Conservation (phyloP, 306 rosid species). For the Begonia loranthoides region DNA sequence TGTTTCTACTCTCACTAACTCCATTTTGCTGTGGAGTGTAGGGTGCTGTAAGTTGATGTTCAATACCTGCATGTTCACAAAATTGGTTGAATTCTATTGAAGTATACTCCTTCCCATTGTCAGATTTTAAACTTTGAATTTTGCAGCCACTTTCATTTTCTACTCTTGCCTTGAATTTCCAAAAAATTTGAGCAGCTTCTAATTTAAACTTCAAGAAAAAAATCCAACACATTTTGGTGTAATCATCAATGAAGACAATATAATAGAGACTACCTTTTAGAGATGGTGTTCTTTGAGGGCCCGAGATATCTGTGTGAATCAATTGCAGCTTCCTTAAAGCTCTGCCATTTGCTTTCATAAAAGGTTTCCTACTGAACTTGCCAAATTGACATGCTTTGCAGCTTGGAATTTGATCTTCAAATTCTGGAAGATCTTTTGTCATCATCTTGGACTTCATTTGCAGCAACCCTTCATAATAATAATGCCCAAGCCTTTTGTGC, state of each 20-base stretch:
- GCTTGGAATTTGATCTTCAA: neutral
- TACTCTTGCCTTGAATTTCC: neutral
- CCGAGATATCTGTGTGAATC: constrained; percentile 1
- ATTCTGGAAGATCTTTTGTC: neutral
- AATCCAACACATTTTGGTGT: neutral
- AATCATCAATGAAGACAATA: constrained; percentile 2
- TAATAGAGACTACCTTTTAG: neutral
- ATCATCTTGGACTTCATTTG: neutral
- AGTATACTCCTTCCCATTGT: neutral
- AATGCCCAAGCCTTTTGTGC: constrained; percentile 1
- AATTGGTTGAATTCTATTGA: neutral
- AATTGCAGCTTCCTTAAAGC: neutral
- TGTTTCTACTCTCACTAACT: constrained; percentile 6
- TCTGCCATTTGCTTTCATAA: neutral
- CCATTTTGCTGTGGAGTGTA: constrained; percentile 11
- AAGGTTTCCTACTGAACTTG: neutral
- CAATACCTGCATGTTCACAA: neutral
- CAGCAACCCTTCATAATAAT: neutral
- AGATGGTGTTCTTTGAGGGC: constrained; percentile 3
- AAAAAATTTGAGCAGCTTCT: neutral
- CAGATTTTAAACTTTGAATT: neutral
- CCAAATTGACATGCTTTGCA: constrained; percentile 2
- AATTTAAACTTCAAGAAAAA: neutral
- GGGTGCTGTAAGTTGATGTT: neutral
- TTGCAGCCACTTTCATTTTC: constrained; percentile 2